Conservation (phyloP, 176 grass and related monocot genomes). For the Rhipidocladum racemiflorum region DNA sequence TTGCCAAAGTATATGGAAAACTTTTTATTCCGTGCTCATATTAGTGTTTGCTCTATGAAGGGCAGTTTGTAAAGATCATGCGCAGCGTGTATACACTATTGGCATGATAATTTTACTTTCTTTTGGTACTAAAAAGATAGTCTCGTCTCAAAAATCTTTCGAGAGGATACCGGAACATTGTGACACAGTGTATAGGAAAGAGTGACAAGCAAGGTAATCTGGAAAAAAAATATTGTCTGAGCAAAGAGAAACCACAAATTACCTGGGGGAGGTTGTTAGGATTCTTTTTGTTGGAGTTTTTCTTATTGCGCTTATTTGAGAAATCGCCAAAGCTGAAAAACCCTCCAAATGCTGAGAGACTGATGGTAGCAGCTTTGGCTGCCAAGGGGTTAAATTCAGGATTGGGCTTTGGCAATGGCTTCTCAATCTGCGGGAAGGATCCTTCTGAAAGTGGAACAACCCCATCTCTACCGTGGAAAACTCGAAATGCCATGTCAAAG, state of each 20-base stretch:
- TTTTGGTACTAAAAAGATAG: conserved; percentile 11
- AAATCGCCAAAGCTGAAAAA: conserved; percentile 74
- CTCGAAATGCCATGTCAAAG: conserved; percentile 88
- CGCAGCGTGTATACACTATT: neutral
- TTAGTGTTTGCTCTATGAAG: neutral
- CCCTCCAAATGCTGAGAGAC: conserved; percentile 82
- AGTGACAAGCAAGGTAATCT: neutral
- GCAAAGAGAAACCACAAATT: neutral
- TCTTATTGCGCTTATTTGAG: conserved; percentile 69
- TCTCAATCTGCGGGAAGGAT: conserved; percentile 48
- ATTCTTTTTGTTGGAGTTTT: conserved; percentile 58
- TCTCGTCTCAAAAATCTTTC: neutral
- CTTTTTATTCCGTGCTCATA: neutral
- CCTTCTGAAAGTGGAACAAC: conserved; percentile 81
- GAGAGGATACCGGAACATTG: neutral
- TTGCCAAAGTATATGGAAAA: neutral
- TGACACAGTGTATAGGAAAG: conserved; percentile 3
- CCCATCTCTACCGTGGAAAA: conserved; percentile 91
- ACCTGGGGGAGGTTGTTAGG: conserved; percentile 59
- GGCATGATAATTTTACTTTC: neutral
- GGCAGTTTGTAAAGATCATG: neutral
- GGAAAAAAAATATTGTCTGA: neutral
- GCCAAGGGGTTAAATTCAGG: conserved; percentile 80
- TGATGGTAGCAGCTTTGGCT: conserved; percentile 91
- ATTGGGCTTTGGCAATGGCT: conserved; percentile 40